These are phyloP conservation scores for Corymbia maculata DNA, from an alignment of 345 rosid genomes.

Conservation along the genomic window DNA sequence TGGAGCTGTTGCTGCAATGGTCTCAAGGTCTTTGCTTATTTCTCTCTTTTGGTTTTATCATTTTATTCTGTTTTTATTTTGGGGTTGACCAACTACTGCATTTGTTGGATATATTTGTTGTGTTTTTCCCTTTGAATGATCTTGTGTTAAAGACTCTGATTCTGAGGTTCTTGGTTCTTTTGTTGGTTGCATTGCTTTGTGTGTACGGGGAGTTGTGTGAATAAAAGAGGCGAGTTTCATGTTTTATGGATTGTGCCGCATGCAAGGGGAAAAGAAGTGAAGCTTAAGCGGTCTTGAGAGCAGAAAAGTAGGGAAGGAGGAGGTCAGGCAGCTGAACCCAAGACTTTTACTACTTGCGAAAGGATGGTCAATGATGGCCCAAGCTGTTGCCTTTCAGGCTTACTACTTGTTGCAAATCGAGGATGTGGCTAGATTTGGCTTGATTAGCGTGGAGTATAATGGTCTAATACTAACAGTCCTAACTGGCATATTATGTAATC, in stretches of 20 bases:
- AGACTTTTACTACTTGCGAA: background rate
- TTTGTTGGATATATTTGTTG: background rate
- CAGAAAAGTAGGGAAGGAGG: background rate
- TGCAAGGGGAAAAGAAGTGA: background rate
- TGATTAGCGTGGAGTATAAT: background rate
- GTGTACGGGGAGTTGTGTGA: background rate
- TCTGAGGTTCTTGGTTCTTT: background rate
- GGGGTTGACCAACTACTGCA: background rate
- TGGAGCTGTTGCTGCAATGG: constrained; percentile 88
- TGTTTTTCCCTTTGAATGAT: background rate
- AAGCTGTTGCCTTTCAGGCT: background rate
- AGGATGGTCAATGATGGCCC: background rate
- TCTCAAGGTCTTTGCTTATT: constrained; percentile 46
- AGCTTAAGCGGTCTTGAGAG: background rate
- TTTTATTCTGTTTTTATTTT: background rate
- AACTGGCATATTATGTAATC: background rate
- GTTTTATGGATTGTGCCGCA: background rate
- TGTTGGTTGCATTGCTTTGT: background rate
- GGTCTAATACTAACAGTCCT: background rate
- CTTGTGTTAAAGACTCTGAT: background rate
- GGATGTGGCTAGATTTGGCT: background rate
- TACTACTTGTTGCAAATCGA: background rate
- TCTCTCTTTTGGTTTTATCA: background rate
- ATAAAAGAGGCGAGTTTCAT: background rate
- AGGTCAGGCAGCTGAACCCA: background rate